Evolutionary conservation across 2,329 filamentous ascomycete species (phyloP), one percentile per base, ranked within the genome.

Genomic region (Cytospora leucostoma): DNA sequence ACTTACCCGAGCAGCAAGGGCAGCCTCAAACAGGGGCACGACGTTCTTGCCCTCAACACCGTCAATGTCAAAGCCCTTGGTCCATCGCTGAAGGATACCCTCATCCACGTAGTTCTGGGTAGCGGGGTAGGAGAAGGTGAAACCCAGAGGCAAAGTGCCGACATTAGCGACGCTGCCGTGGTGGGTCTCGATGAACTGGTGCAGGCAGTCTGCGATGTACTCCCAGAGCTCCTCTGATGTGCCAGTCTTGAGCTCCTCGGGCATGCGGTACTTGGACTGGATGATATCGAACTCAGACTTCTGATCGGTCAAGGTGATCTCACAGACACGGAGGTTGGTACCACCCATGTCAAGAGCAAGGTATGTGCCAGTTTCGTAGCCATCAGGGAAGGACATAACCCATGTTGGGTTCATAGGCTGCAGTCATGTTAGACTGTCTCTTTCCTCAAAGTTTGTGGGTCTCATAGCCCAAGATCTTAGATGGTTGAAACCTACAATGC

Each of bases 391-490:
- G 54, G 86, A 86, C 87, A 96, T 93, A 67, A 96, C 93, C 94
- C 94, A 97, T 62, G 93, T 96, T 64, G 94, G 91, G 79, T 97
- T 97, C 94, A 98, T 97, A 65, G 94, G 93, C 92, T 96, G 70
- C 53, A 7, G 15, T n/a, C 1, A 27, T 32, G 58, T 68, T 21
- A 68, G 66, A 11, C 32, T 19, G 35, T 19, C 32, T 47, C 12
- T 40, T 17, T 27, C 4, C 11, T 56, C 32, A 33, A 10, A 4
- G 17, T 7, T 7, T 27, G 11, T 17, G 13, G 27, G 13, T 19
- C 15, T 10, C n/a, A 12, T 34, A 12, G 7, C 13, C 7, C 19
- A 33, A 27, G 15, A n/a, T 21, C n/a, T 47, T 4, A 10, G n/a
- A 27, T 12, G n/a, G 10, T 47, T 49, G 19, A 53, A 19, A 82